A percentile compares a stretch with the other conserved stretches of the same genome.
Evolutionary conservation across 306 rosid species (phyloP).

Genomic region (Inga oerstediana): DNA sequence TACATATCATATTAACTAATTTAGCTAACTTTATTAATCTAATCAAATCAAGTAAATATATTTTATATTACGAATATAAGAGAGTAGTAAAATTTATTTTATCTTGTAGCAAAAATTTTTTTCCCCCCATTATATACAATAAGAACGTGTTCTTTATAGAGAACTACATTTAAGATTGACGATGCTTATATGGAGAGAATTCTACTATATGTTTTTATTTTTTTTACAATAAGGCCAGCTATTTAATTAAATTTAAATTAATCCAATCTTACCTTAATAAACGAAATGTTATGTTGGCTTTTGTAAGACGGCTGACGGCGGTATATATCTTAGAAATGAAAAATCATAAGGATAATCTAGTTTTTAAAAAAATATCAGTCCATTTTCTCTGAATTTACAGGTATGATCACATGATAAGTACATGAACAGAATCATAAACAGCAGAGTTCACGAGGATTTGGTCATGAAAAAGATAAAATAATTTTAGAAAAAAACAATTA

Average conservation of each 20-base stretch:
- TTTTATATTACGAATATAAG: too few species aligned
- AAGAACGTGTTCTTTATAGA: background rate
- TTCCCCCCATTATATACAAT: background rate
- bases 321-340: background rate
- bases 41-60: too few species aligned
- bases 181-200: background rate
- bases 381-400: conserved; percentile 36
- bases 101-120: too few species aligned
- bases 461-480: background rate
- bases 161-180: too few species aligned
- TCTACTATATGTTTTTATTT: too few species aligned
- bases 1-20: too few species aligned
- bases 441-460: conserved; percentile 29
- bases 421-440: conserved; percentile 43
- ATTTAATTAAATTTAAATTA: background rate
- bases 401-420: conserved; percentile 44
- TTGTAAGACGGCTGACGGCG: background rate
- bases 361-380: background rate
- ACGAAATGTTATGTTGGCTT: background rate
- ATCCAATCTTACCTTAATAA: background rate
- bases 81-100: too few species aligned
- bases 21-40: too few species aligned
- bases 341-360: background rate
- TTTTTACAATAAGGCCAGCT: background rate
- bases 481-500: background rate